These are phyloP conservation scores for Cytospora piceicola DNA, from an alignment of 2,329 filamentous ascomycete genomes.

Conservation along the genomic window DNA sequence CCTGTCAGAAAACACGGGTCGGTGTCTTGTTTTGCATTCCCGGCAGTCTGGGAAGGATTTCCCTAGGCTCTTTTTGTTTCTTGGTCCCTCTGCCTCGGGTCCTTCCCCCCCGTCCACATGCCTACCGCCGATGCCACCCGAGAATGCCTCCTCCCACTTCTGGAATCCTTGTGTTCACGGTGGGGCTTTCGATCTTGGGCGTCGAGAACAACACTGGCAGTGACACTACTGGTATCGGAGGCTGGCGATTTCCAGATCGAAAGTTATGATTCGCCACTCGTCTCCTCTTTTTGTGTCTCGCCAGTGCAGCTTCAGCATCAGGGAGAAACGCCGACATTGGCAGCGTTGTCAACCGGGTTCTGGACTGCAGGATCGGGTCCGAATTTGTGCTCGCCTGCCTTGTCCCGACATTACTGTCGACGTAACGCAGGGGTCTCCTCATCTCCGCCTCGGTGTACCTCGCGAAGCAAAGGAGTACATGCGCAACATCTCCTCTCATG, in stretches of 20 bases:
- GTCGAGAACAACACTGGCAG: background rate
- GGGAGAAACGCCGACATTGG: background rate
- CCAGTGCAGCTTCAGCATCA: background rate
- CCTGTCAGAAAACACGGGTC: background rate
- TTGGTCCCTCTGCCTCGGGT: slow-evolving; percentile 20
- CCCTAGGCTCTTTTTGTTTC: slow-evolving; percentile 17
- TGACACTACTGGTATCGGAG: background rate
- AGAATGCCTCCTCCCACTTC: background rate
- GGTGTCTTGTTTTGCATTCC: slow-evolving; percentile 16
- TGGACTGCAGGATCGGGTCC: background rate
- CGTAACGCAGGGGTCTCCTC: background rate
- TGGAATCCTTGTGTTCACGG: background rate
- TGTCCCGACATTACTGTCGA: background rate
- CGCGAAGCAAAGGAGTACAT: background rate
- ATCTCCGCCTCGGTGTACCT: background rate
- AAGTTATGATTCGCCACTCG: too few species aligned
- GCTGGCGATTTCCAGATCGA: background rate
- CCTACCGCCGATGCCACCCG: slow-evolving; percentile 18
- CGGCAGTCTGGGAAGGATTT: slow-evolving; percentile 31
- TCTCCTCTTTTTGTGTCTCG: background rate
- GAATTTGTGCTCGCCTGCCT: background rate
- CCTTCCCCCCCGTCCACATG: background rate
- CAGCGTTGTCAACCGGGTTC: background rate
- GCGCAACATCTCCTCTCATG: background rate
- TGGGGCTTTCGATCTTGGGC: background rate